These are phyloP conservation scores for Acanthamoeba triangularis DNA, from an alignment of 208 protist genomes.

Conservation along the genomic window DNA sequence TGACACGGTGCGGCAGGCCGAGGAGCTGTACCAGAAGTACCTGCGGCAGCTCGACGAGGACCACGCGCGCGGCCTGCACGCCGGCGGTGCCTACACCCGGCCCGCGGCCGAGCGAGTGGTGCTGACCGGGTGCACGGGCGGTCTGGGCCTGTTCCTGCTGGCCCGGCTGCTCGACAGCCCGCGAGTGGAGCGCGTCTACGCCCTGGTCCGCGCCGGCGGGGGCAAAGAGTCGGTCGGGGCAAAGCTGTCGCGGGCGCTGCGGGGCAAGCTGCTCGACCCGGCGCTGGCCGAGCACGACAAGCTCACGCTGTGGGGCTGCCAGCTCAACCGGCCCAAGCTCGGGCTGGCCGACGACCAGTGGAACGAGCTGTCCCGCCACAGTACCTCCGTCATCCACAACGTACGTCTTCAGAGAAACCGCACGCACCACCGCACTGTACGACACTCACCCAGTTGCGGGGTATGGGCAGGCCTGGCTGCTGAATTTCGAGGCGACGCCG, in stretches of 20 bases:
- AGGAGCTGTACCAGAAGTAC: neutral
- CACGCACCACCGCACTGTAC: neutral
- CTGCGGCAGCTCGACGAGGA: neutral
- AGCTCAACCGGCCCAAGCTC: neutral
- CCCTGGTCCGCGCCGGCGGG: neutral
- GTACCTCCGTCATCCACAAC: constrained; percentile 33
- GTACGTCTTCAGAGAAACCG: neutral
- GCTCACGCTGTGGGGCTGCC: neutral
- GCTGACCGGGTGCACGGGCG: constrained; percentile 17
- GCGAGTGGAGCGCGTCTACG: neutral
- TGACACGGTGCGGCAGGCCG: neutral
- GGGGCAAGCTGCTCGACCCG: constrained; percentile 6
- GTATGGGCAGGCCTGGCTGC: neutral
- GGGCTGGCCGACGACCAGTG: constrained; percentile 5
- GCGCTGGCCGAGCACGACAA: neutral
- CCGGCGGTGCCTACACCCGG: neutral
- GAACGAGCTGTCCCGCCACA: neutral
- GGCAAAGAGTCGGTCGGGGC: neutral
- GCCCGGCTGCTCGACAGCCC: neutral
- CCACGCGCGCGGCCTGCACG: neutral
- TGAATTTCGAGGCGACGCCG: neutral
- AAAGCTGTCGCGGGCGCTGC: neutral
- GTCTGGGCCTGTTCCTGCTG: constrained; percentile 18
- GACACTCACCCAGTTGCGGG: neutral
- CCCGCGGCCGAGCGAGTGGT: neutral